Percentiles rank a stretch among this genome's conserved stretches.
phyloP scores from a whole-genome alignment of 2,329 filamentous ascomycete genomes.

The Chaetothyriales sp. region DNA sequence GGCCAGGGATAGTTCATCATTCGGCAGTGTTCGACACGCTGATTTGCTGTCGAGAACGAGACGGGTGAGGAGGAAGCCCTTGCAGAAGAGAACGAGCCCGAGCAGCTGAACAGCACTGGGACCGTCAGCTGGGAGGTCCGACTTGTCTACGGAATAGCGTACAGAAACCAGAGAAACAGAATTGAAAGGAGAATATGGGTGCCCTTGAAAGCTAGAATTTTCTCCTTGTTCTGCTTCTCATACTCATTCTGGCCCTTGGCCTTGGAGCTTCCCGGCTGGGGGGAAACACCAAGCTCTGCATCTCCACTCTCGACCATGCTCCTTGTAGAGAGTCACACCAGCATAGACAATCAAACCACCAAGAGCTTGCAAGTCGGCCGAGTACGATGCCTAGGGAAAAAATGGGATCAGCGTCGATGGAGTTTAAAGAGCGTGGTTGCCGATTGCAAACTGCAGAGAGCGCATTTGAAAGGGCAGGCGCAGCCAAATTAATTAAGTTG shows the following conservation, averaged over 20 bases:
- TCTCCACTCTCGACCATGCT: slow-evolving; percentile 1
- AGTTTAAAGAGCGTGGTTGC: not conserved
- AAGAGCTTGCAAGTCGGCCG: not conserved
- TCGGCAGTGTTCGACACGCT: slow-evolving; percentile 52
- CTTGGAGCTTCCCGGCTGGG: not conserved
- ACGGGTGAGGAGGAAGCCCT: slow-evolving; percentile 83
- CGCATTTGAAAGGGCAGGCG: not conserved
- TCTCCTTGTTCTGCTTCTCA: slow-evolving; percentile 7
- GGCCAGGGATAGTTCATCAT: slow-evolving; percentile 26
- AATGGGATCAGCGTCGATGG: not conserved
- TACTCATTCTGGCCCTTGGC: not conserved
- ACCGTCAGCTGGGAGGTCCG: slow-evolving; percentile 4
- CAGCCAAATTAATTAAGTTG: not conserved
- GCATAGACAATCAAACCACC: not conserved
- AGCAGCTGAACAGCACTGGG: slow-evolving; percentile 55
- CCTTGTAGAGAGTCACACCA: slow-evolving; percentile 1
- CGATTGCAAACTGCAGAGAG: not conserved
- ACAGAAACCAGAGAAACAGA: slow-evolving; percentile 18
- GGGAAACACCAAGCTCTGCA: slow-evolving; percentile 1
- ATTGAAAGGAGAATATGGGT: slow-evolving; percentile 15
- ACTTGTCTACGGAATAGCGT: not conserved
- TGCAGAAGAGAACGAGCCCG: slow-evolving; percentile 84
- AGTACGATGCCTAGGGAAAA: slow-evolving; percentile 1
- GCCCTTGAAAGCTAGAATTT: slow-evolving; percentile 16
- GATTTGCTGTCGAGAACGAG: slow-evolving; percentile 67